A percentile compares a stretch with the other conserved stretches of the same genome.
Conservation (phyloP, 257 asterid genomes). For the Solanum microdontum region DNA sequence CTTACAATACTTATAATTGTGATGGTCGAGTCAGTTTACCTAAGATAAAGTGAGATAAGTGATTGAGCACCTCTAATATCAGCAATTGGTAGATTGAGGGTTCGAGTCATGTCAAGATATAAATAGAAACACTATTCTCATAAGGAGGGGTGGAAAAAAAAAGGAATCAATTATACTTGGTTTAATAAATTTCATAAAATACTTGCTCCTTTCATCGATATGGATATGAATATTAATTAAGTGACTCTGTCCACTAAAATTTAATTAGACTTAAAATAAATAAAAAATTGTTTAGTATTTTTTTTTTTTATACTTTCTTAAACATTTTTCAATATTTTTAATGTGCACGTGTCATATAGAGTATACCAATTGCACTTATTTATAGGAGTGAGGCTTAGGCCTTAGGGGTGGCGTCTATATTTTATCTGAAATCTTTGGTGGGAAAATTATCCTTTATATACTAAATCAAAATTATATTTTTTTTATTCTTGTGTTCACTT, state of each 20-base stretch:
- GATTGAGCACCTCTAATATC: neutral
- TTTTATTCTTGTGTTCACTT: too few species aligned
- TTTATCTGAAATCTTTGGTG: too few species aligned
- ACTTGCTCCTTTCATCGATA: fast-evolving
- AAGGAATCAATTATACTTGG: neutral
- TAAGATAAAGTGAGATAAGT: neutral
- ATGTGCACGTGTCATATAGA: neutral
- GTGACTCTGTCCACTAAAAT: fast-evolving
- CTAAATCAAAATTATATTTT: too few species aligned
- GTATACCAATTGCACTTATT: too few species aligned
- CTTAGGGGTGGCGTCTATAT: too few species aligned
- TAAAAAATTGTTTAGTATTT: neutral
- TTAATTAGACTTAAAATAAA: neutral
- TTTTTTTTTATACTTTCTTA: neutral
- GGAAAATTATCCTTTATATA: too few species aligned
- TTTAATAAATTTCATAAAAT: neutral
- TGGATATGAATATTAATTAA: neutral
- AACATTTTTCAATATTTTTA: neutral
- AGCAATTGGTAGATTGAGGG: fast-evolving
- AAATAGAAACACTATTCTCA: neutral
- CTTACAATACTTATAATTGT: neutral
- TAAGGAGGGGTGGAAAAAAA: neutral
- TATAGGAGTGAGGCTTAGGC: neutral
- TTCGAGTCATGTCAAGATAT: neutral
- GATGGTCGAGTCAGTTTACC: neutral